Evolutionary conservation across 1,139 yeast genomes (phyloP), one percentile per base, ranked within the genome.

Genomic region (Yamadazyma sp.): DNA sequence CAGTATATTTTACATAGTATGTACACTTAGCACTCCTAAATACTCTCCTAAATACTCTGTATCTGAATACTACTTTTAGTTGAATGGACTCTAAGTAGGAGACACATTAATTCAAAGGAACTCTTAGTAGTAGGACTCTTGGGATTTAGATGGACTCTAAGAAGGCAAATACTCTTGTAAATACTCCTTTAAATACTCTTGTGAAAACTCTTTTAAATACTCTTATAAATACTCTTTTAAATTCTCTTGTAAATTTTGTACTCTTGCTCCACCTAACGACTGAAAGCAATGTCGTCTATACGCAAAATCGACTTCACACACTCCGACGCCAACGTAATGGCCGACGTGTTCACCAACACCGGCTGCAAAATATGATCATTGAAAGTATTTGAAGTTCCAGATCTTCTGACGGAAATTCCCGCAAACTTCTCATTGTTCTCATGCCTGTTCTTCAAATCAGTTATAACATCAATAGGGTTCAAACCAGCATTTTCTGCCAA

Each of bases 401-500:
- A 85, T 59, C 97, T 82, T 65, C 97, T 80, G 37, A 89, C 96
- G 29, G 95, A 86, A 47, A 92, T 89, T 40, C 98, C 99, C n/a
- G 97, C 95, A 55, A 88, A 84, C 51, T 72, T 76, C 62, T 90
- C 96, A 40, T 97, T 97, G 48, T 75, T 75, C 57, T 86, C 97
- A 61, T 94, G 98, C 62, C 85, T 82, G 58, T 86, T 85, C 62
- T 97, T 85, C 53, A 92, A 76, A 49, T 94, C 98, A 13, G 98
- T 92, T 29, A 92, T 96, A 35, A 94, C 95, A 51, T 87, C 86
- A 53, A 94, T 88, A 48, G 96, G 89, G 62, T 92, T 89, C 60
- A 92, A 70, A 42, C 99, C 99, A 12, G 98, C 97, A 60, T 92
- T 94, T 66, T 94, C 98, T 8, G 99, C 97, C 50, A 92, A 74